Conservation (phyloP, 306 rosid species). For the Senna siamea region DNA sequence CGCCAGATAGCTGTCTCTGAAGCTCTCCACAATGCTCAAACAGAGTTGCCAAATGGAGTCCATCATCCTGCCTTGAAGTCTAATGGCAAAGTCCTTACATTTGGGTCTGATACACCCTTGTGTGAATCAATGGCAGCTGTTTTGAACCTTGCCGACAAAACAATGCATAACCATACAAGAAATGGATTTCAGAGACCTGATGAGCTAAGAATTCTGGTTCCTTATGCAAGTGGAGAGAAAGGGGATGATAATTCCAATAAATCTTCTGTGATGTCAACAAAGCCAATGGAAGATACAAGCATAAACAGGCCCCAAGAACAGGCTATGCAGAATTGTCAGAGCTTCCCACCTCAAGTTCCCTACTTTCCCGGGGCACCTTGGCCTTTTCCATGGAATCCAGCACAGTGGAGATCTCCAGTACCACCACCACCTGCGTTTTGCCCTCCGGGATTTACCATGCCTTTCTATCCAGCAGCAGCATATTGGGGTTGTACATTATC, state of each 20-base stretch:
- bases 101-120: conserved; percentile 66
- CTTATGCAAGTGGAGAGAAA: conserved; percentile 45
- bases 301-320: conserved; percentile 43
- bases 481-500: conserved; percentile 70
- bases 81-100: conserved; percentile 57
- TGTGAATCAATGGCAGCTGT: conserved; percentile 65
- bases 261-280: conserved; percentile 57
- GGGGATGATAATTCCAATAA: conserved; percentile 54
- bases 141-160: conserved; percentile 50
- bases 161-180: conserved; percentile 16
- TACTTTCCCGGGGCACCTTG: conserved; percentile 59
- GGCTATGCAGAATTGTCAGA: conserved; percentile 40
- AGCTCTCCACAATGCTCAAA: conserved; percentile 43
- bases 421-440: conserved; percentile 59
- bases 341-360: conserved; percentile 60
- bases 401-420: conserved; percentile 59
- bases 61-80: conserved; percentile 47
- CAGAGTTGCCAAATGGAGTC: conserved; percentile 41
- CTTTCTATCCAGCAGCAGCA: conserved; percentile 62
- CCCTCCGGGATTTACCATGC: conserved; percentile 62
- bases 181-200: conserved; percentile 52
- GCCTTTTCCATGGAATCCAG: conserved; percentile 65
- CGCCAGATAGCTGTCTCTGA: conserved; percentile 59
- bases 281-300: conserved; percentile 47
- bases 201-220: conserved; percentile 38